Base-by-base conservation (phyloP, 2,329 filamentous ascomycete species). In the Fusarium devonianum region DNA sequence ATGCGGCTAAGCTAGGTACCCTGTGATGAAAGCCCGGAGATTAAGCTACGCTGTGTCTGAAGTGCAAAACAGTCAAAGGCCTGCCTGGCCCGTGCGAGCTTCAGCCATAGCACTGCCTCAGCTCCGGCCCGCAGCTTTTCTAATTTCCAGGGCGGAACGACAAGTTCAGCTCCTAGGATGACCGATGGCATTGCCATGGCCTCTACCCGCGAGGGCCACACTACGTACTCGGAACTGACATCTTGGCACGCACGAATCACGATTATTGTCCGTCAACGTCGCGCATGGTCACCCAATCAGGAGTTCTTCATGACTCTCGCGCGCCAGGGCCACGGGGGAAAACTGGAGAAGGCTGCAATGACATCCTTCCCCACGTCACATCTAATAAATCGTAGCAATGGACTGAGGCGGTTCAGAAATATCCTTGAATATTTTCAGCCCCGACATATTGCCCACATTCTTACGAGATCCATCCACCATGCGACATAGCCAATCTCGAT, bases 231-330 rank as follows among this genome's bases (percentile, higher is more conserved):
- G n/a, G 35, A 22, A 29, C 26, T 16, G 26, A 21, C 38, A 45
- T 43, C 26, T 28, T 33, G 33, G 50, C 34, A 19, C 25, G 28
- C 39, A 38, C 14, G 29, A 33, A 59, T 52, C 30, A 21, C 55
- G 50, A 58, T 47, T 55, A 34, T 30, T 49, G 25, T 37, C 37
- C 42, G 26, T 36, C 22, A 33, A 42, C 36, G 46, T 55, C 35
- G 60, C 49, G 37, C 53, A 50, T 49, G 46, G 41, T 49, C 49
- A 35, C 17, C 60, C 52, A 62, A 60, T 63, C 21, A 62, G 33
- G 48, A 44, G 50, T 17, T n/a, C 13, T 37, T 38, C 35, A 39
- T 35, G 39, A 53, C 12, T 39, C 42, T 38, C 30, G 51, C 7
- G n/a, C n/a, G 30, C 48, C 51, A 59, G 45, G 34, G 30, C 40